phyloP scores from a whole-genome alignment of 1,284 basidiomycete species.

The Cronartium quercuum region DNA sequence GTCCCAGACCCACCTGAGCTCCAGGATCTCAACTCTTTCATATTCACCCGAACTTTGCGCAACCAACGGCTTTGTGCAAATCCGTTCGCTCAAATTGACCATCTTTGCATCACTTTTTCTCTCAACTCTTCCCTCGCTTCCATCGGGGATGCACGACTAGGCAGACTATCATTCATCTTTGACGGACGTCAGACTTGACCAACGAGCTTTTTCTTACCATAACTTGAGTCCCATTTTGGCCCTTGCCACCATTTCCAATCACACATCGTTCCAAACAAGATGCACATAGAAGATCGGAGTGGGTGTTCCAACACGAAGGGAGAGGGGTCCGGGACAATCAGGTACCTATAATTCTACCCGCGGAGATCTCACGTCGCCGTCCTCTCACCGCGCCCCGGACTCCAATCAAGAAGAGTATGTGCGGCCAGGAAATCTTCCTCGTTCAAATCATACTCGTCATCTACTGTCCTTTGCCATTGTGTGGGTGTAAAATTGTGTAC shows the following conservation, averaged over 20 bases:
- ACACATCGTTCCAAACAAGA: background rate
- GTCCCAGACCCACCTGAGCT: background rate
- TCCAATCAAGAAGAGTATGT: background rate
- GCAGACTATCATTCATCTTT: background rate
- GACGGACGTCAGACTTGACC: too few species aligned
- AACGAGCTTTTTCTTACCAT: too few species aligned
- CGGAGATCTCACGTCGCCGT: too few species aligned
- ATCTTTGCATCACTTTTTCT: background rate
- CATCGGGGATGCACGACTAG: background rate
- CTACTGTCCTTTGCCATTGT: background rate
- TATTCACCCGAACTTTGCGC: background rate
- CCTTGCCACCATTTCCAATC: background rate
- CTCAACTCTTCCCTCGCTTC: background rate
- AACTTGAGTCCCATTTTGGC: too few species aligned
- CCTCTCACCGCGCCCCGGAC: background rate
- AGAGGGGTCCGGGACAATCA: background rate
- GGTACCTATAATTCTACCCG: background rate
- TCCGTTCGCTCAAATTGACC: background rate
- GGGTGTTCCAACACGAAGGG: background rate
- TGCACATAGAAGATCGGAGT: background rate
- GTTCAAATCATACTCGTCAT: background rate
- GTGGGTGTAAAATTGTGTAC: background rate
- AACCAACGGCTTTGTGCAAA: background rate
- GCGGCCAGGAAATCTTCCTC: conserved; percentile 3
- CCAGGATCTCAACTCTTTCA: too few species aligned